Conservation (phyloP, 176 grass and related monocot genomes). For the Cenchrus fungigraminus region DNA sequence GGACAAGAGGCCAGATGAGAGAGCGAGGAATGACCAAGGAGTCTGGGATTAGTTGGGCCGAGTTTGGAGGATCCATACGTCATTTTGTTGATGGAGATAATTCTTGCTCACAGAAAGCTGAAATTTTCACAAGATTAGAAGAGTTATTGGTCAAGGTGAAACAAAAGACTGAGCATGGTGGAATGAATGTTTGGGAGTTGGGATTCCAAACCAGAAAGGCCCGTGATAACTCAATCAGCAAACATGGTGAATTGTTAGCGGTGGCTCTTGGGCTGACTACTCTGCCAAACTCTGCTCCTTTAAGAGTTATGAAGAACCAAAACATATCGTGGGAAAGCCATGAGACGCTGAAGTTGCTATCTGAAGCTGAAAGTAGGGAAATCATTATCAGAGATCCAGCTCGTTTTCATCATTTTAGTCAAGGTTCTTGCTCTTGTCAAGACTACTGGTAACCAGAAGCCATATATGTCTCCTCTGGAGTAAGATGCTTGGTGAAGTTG, state of each 20-base stretch:
- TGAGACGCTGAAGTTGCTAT: conserved; percentile 68
- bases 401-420: conserved; percentile 73
- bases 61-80: conserved; percentile 56
- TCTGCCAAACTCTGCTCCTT: conserved; percentile 40
- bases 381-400: conserved; percentile 73
- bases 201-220: conserved; percentile 60
- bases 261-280: conserved; percentile 59
- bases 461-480: conserved; percentile 2
- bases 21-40: conserved; percentile 60
- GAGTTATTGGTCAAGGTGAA: conserved; percentile 54
- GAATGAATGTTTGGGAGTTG: conserved; percentile 54
- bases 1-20: conserved; percentile 88
- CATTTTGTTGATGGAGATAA: conserved; percentile 52
- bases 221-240: conserved; percentile 46
- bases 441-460: conserved; percentile 69
- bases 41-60: conserved; percentile 63
- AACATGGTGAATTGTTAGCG: conserved; percentile 66
- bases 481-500: background rate
- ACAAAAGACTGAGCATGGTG: conserved; percentile 49
- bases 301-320: conserved; percentile 86
- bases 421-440: conserved; percentile 74
- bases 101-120: conserved; percentile 29
- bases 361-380: conserved; percentile 57
- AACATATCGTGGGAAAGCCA: conserved; percentile 75
- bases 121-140: conserved; percentile 46